These are phyloP conservation scores for Carallia pectinifolia DNA, from an alignment of 345 rosid species.

Conservation along the genomic window DNA sequence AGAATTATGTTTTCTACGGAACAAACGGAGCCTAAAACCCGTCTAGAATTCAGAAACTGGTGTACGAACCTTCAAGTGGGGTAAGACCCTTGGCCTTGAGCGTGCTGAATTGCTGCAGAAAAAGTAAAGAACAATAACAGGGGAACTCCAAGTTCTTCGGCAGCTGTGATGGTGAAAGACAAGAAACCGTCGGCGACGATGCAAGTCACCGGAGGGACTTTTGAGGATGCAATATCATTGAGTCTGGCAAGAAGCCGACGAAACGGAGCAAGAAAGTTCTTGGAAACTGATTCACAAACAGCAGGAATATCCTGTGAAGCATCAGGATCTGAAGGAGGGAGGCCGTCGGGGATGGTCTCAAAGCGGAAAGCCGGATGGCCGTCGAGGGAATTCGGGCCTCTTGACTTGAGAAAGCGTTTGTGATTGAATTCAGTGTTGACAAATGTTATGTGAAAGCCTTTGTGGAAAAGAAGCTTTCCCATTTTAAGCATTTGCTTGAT, in stretches of 20 bases:
- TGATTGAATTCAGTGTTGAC: background rate
- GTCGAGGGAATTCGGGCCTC: background rate
- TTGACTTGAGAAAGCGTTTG: background rate
- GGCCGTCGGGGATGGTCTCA: background rate
- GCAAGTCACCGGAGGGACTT: conserved; percentile 11
- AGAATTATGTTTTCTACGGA: too few species aligned
- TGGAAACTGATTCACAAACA: background rate
- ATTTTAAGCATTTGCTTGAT: background rate
- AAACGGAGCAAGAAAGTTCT: background rate
- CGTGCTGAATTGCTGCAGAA: too few species aligned
- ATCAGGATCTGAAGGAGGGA: background rate
- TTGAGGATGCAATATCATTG: background rate
- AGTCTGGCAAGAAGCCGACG: background rate
- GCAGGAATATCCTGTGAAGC: background rate
- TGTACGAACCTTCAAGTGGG: too few species aligned
- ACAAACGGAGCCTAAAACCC: too few species aligned
- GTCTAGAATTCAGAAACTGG: too few species aligned
- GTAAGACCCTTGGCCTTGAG: too few species aligned
- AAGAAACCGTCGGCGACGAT: conserved; percentile 6
- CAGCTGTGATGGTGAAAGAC: background rate
- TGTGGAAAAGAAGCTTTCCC: background rate
- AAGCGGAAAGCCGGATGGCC: background rate
- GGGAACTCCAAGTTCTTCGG: conserved; percentile 1
- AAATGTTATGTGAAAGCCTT: background rate
- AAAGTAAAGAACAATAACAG: background rate